These are phyloP conservation scores for Mortierella polycephala DNA, from an alignment of 371 early-diverging fungal genomes.

Conservation along the genomic window DNA sequence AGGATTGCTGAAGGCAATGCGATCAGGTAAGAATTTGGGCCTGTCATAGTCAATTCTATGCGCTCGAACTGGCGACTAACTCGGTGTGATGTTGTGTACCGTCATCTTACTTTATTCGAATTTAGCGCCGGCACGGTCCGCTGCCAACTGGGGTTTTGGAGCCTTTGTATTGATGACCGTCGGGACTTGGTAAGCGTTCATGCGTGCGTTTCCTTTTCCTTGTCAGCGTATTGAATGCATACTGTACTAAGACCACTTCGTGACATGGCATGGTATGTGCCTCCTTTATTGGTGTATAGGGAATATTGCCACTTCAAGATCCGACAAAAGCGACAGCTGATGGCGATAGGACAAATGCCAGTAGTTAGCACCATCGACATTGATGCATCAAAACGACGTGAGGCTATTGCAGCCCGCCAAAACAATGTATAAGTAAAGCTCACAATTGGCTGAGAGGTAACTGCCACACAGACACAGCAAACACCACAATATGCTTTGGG, in stretches of 20 bases:
- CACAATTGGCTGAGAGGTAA: neutral
- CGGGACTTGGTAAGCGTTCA: slow-evolving; percentile 44
- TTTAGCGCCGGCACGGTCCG: slow-evolving; percentile 30
- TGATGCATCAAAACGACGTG: slow-evolving; percentile 43
- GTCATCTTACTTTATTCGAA: neutral
- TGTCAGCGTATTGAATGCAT: neutral
- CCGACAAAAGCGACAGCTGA: slow-evolving; percentile 44
- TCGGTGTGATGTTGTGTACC: neutral
- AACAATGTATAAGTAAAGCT: slow-evolving; percentile 18
- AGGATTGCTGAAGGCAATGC: slow-evolving; percentile 43
- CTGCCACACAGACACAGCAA: no score
- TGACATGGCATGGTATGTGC: neutral
- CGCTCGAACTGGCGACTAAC: neutral
- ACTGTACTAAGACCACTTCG: neutral
- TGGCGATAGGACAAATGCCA: slow-evolving; percentile 53
- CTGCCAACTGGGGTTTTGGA: slow-evolving; percentile 52
- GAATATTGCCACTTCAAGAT: slow-evolving; percentile 53
- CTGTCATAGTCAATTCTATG: no score
- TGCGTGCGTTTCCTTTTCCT: no score
- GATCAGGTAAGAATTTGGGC: slow-evolving; percentile 16
- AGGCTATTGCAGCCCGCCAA: slow-evolving; percentile 53
- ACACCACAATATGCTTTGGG: no score
- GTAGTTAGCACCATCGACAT: slow-evolving; percentile 49
- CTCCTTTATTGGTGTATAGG: slow-evolving; percentile 14
- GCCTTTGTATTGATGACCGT: slow-evolving; percentile 45